A percentile compares a stretch with the other conserved stretches of the same genome.
phyloP scores from a whole-genome alignment of 148 eudicot genomes.

The Camellia granthamiana region DNA sequence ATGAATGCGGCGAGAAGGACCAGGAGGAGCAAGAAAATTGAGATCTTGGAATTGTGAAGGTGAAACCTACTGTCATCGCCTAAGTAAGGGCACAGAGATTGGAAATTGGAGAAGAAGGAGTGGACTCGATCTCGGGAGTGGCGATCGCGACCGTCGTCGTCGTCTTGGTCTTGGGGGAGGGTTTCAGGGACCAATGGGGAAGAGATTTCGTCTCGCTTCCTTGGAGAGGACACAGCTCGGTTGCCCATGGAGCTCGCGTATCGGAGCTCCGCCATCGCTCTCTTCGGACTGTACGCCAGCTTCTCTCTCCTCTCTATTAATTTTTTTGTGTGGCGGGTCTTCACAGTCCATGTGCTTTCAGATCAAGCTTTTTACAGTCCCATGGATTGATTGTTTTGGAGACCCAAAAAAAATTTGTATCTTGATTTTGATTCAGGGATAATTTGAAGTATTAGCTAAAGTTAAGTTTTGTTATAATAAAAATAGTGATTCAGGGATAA shows the following conservation, averaged over 20 bases:
- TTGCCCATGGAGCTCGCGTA: conserved; percentile 65
- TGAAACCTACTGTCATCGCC: conserved; percentile 51
- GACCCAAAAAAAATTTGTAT: too few species aligned
- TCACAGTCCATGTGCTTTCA: neutral
- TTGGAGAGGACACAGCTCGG: conserved; percentile 68
- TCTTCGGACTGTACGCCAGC: conserved; percentile 52
- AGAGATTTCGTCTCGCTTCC: conserved; percentile 51
- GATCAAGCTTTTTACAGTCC: neutral
- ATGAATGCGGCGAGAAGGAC: conserved; percentile 49
- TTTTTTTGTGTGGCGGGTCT: neutral
- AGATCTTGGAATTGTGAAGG: conserved; percentile 47
- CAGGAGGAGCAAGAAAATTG: conserved; percentile 39
- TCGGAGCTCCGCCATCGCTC: conserved; percentile 91
- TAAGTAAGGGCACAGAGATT: conserved; percentile 28
- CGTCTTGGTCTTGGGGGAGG: conserved; percentile 28
- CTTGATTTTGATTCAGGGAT: too few species aligned
- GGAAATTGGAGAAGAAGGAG: conserved; percentile 31
- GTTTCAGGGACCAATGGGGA: conserved; percentile 49
- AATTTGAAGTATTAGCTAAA: too few species aligned
- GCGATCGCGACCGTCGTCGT: conserved; percentile 42
- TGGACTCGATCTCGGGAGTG: conserved; percentile 49
- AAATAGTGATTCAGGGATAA: too few species aligned
- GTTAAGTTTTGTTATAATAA: too few species aligned
- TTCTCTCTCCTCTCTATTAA: neutral
- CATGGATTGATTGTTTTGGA: too few species aligned